These are phyloP conservation scores for Geoglossum glabrum DNA, from an alignment of 495 filamentous ascomycete genomes.

Conservation along the genomic window DNA sequence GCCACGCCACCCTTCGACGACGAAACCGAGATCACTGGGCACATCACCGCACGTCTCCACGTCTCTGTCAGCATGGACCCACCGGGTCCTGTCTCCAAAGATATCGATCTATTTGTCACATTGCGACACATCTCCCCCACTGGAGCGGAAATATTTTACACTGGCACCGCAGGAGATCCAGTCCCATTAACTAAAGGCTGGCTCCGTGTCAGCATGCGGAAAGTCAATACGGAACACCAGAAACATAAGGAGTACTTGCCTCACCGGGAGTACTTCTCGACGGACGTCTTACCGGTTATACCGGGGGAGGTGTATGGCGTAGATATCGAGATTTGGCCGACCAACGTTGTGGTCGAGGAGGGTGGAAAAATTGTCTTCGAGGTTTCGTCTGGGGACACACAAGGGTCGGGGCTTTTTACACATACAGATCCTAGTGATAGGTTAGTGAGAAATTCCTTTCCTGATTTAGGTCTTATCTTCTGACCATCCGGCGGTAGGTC, in stretches of 20 bases:
- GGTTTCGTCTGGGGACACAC: slow-evolving; percentile 36
- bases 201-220: slow-evolving; percentile 26
- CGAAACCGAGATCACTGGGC: slow-evolving; percentile 46
- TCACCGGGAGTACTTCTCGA: slow-evolving; percentile 37
- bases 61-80: slow-evolving; percentile 31
- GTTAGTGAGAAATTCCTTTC: slow-evolving; percentile 9
- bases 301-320: slow-evolving; percentile 37
- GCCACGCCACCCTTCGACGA: slow-evolving; percentile 28
- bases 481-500: slow-evolving; percentile 14
- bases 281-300: slow-evolving; percentile 32
- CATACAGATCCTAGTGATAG: slow-evolving; percentile 30
- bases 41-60: slow-evolving; percentile 39
- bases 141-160: slow-evolving; percentile 44
- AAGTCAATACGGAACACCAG: not conserved
- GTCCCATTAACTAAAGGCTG: slow-evolving; percentile 27
- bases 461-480: not conserved
- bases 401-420: slow-evolving; percentile 36
- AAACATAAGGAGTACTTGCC: slow-evolving; percentile 24
- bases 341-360: slow-evolving; percentile 37
- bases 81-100: slow-evolving; percentile 15
- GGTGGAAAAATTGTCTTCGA: slow-evolving; percentile 37
- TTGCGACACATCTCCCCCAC: slow-evolving; percentile 33
- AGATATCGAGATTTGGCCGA: slow-evolving; percentile 51
- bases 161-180: slow-evolving; percentile 32
- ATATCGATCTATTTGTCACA: slow-evolving; percentile 48